Evolutionary conservation across 73 alveolate species (phyloP), one percentile per base, ranked within the genome.

Genomic region (Paramecium bursaria): DNA sequence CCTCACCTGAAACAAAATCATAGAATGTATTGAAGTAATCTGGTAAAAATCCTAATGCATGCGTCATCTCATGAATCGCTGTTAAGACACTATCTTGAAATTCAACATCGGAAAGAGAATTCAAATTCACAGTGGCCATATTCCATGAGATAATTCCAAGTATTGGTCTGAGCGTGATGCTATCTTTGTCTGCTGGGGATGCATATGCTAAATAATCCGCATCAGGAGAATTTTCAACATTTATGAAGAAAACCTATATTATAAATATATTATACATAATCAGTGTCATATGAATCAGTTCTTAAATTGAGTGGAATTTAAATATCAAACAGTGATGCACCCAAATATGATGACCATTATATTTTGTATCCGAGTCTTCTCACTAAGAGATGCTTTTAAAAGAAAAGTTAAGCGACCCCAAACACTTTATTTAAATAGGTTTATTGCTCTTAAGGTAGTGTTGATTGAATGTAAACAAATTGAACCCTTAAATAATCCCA

Each of bases 11-110:
- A 0, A 19, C 74, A 4, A 44, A 51, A 51, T 51, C 74, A 21
- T 51, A 51, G n/a, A 2, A 51, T 51, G 9, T 2, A 22, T 51
- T 19, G 27, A 51, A 51, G 13, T 25, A 29, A 33, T 11, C n/a
- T n/a, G n/a, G n/a, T n/a, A 57, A 27, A 57, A 57, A 57, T 5
- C 76, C 76, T 2, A 57, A 21, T 11, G 51, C 76, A 57, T 57
- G 76, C 13, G 31, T 57, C 3, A 57, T 57, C 31, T 57, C 76
- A 29, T 57, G 76, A 2, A 57, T 11, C 0, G 76, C 76, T 0
- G 76, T 57, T n/a, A 50, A 33, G 26, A 57, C 6, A 25, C 39
- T 13, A 1, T 33, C 0, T 29, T 57, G 51, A 57, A 26, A 57
- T 57, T 44, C 49, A 3, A 44, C 50, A 29, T 57, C 31, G 3